Evolutionary conservation across 2,329 filamentous ascomycete genomes (phyloP), one percentile per base, ranked within the genome.

Genomic region (Apiospora koreana): DNA sequence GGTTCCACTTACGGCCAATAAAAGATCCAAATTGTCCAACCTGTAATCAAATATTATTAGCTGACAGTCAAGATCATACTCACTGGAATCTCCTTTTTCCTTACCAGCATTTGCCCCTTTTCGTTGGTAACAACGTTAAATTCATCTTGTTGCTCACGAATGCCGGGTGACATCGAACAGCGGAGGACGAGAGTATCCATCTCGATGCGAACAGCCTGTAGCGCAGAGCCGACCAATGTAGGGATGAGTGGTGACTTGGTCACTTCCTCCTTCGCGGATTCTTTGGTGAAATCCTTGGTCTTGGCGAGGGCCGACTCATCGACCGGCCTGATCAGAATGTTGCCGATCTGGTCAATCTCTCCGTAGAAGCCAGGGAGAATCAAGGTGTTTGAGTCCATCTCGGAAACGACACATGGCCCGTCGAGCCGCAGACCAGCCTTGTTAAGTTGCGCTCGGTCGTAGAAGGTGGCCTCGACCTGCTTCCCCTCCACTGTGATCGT

Each of bases 141-240:
- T 71, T 86, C 84, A 38, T 86, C 85, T 71, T 86, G 84, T 66
- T 86, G 84, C 67, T 86, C 84, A 23, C 85, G 80, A 54, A 86
- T 86, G 0, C 83, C 84, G 0, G 85, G 84, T 2, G 83, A 85
- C 84, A 86, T 86, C 54, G 83, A 82, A 68, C 83, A 84, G 10
- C 84, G 81, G n/a, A 86, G 79, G 80, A 86, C 85, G 42, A 86
- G 77, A 0, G 82, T 83, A 70, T 86, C 85, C 85, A 86, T 86
- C 71, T 86, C 84, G 38, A 81, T 79, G 45, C 85, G 79, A 62
- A 84, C 85, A 0, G 84, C 85, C 10, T 80, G 82, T 12, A 86
- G 78, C 0, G 84, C 81, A 8, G 83, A 82, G 1, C 82, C 80
- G 4, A 86, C 81, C 2, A 86, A 76, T 0, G 84, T 85, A 0